Base-by-base conservation (phyloP, 768 basidiomycete genomes). In the Clitopilus hobsonii region DNA sequence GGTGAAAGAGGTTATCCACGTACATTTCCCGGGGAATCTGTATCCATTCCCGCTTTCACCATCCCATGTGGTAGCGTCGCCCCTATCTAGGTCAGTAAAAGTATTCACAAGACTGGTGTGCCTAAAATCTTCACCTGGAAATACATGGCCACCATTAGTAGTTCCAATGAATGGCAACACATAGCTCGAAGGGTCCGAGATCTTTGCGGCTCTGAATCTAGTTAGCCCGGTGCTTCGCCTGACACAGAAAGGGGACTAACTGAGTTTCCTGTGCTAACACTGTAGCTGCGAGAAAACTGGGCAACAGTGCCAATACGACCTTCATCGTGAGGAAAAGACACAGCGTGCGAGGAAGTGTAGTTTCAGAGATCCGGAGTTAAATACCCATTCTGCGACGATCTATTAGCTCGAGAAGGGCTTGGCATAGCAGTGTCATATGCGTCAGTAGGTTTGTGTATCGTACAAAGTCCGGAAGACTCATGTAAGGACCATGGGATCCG, bases 41-140 rank as follows among this genome's bases (percentile, higher is more conserved):
- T 85, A 61, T 87, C 84, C 77, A 85, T 79, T 10, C 84, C 85
- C 1, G 71, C 77, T 69, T 87, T 87, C 14, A 80, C 76, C 84
- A 86, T 83, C n/a, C 85, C 84, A 67, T 86, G 84, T 1, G 85
- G 85, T 18, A 84, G 61, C 2, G 82, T 85, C 0, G 82, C 84
- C 38, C 85, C 84, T 83, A 22, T 28, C n/a, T 27, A 22, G 18
- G 22, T 27, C 27, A 26, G 49, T n/a, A 51, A n/a, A 2, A 18
- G 26, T 28, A 6, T 28, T 36, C 4, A 11, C 8, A 18, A 27
- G 1, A 6, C 25, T 32, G 30, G 26, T 7, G 27, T 24, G 1
- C 6, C 10, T n/a, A n/a, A n/a, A n/a, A n/a, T n/a, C 13, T 69
- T 18, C 54, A 82, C 84, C 85, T 53, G 85, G 84, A 62, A 86